These are phyloP conservation scores for Salvia hispanica DNA, from an alignment of 257 asterid species.

Conservation along the genomic window DNA sequence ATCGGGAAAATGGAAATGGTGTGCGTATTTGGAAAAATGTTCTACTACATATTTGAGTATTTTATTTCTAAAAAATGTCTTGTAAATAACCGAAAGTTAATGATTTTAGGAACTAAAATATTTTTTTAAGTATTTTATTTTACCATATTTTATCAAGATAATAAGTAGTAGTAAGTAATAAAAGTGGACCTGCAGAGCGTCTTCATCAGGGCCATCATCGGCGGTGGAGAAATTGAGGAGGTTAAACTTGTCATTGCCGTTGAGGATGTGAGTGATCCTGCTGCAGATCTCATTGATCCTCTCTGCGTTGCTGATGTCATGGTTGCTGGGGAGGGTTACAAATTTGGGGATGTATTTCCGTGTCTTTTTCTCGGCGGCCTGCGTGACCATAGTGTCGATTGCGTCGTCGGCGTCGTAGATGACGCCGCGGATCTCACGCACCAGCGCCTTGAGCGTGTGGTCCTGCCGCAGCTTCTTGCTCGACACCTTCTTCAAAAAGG, in stretches of 20 bases:
- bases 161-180: too few relatives aligned
- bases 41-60: too few relatives aligned
- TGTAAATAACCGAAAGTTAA: too few relatives aligned
- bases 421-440: constrained; percentile 28
- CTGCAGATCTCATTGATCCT: constrained; percentile 11
- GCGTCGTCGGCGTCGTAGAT: constrained; percentile 38
- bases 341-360: background rate
- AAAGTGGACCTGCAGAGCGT: too few relatives aligned
- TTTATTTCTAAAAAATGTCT: too few relatives aligned
- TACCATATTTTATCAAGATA: too few relatives aligned
- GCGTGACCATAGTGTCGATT: constrained; percentile 38
- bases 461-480: constrained; percentile 18
- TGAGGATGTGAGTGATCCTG: constrained; percentile 19
- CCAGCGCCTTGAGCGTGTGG: background rate
- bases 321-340: background rate
- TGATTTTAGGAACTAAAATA: too few relatives aligned
- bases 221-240: constrained; percentile 3
- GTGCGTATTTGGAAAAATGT: too few relatives aligned
- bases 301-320: constrained; percentile 16
- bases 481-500: constrained; percentile 31
- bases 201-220: too few relatives aligned
- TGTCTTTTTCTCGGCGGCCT: constrained; percentile 33
- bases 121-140: too few relatives aligned
- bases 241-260: constrained; percentile 7
- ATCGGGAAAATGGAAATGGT: too few relatives aligned